A percentile compares a stretch with the other conserved stretches of the same genome.
These are phyloP conservation scores for Lichtheimia corymbifera DNA, from an alignment of 371 early-diverging fungal species.

Conservation along the genomic window DNA sequence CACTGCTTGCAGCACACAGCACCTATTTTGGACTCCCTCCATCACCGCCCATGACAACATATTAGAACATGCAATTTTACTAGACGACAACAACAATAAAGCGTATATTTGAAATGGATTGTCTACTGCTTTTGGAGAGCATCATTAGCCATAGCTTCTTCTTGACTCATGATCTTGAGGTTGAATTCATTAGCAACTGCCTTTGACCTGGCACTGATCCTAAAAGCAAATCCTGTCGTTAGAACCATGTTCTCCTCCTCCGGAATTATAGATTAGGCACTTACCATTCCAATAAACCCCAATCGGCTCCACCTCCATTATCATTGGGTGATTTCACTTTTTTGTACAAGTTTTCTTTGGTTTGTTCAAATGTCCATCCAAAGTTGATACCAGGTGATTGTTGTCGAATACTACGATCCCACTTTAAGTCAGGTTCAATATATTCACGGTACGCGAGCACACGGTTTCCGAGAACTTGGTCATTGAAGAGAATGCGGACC, in stretches of 20 bases:
- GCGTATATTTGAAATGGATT: no score
- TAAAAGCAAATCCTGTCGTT: not conserved
- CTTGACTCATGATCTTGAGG: slow-evolving; percentile 23
- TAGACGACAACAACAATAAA: no score
- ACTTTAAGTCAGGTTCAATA: slow-evolving; percentile 50
- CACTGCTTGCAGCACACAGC: no score
- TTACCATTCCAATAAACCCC: slow-evolving; percentile 51
- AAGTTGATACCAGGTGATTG: slow-evolving; percentile 57
- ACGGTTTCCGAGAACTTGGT: slow-evolving; percentile 51
- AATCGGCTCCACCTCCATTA: slow-evolving; percentile 51
- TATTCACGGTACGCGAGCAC: slow-evolving; percentile 52
- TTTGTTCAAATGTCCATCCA: slow-evolving; percentile 48
- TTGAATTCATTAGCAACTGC: slow-evolving; percentile 48
- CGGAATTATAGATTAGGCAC: not conserved
- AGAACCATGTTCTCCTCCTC: no score
- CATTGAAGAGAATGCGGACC: slow-evolving; percentile 53
- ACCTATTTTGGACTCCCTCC: no score
- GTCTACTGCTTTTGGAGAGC: no score
- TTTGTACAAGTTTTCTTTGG: slow-evolving; percentile 42
- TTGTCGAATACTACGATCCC: slow-evolving; percentile 56
- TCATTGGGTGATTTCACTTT: slow-evolving; percentile 32
- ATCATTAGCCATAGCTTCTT: not conserved
- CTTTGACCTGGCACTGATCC: slow-evolving; percentile 30
- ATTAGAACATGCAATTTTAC: no score
- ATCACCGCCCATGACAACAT: no score